phyloP scores from a whole-genome alignment of 257 asterid species.

The Salvia hispanica region DNA sequence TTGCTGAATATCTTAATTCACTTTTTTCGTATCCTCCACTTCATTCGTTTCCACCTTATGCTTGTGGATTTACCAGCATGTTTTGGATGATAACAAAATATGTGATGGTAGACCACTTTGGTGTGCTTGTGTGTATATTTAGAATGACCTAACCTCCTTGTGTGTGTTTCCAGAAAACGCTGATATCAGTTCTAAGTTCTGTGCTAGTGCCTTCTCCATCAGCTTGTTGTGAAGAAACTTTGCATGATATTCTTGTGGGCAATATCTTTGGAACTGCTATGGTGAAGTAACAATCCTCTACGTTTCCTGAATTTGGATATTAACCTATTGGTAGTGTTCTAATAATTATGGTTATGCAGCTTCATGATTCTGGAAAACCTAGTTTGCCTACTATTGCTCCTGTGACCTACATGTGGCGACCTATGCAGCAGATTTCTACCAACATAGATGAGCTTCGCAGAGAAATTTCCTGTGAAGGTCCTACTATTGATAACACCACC shows the following conservation, averaged over 20 bases:
- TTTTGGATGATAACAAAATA: slow-evolving; percentile 11
- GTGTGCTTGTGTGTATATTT: not conserved
- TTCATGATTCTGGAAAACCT: slow-evolving; percentile 54
- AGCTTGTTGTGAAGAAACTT: slow-evolving; percentile 42
- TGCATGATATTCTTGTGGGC: slow-evolving; percentile 55
- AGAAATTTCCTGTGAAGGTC: slow-evolving; percentile 33
- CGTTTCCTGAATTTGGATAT: slow-evolving; percentile 12
- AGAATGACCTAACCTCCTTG: slow-evolving; percentile 23
- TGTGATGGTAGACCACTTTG: slow-evolving; percentile 2
- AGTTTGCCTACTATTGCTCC: slow-evolving; percentile 63
- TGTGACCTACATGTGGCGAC: slow-evolving; percentile 85
- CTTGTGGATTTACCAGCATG: slow-evolving; percentile 8
- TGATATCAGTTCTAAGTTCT: slow-evolving; percentile 51
- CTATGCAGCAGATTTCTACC: slow-evolving; percentile 30
- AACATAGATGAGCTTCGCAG: slow-evolving; percentile 28
- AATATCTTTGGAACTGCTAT: slow-evolving; percentile 61
- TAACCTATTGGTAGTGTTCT: slow-evolving; percentile 21
- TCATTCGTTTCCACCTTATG: not conserved
- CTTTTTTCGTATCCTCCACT: not conserved
- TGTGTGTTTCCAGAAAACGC: slow-evolving; percentile 51
- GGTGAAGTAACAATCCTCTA: slow-evolving; percentile 46
- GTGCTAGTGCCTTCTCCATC: slow-evolving; percentile 60
- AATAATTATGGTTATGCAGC: slow-evolving; percentile 50
- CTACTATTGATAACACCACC: slow-evolving; percentile 29
- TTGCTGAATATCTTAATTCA: not conserved